phyloP scores from a whole-genome alignment of 164 flowering plant species.

The Kingdonia uniflora region DNA sequence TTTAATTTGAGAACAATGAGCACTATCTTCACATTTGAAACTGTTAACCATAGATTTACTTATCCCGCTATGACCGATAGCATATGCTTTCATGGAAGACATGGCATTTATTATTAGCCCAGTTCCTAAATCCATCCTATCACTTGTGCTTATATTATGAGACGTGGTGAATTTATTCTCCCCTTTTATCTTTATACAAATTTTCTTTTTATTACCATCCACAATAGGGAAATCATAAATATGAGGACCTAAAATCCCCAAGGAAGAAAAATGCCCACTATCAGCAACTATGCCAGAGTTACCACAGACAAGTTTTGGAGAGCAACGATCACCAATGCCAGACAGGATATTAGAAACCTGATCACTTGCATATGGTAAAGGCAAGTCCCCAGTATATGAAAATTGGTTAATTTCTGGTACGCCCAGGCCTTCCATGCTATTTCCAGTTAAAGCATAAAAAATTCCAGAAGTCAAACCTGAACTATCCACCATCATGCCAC shows the following conservation, averaged over 20 bases:
- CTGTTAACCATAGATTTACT: slow-evolving; percentile 5
- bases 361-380: slow-evolving; percentile 11
- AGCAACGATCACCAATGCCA: slow-evolving; percentile 10
- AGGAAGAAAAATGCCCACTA: slow-evolving; percentile 7
- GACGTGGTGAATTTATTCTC: slow-evolving; percentile 12
- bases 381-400: slow-evolving; percentile 9
- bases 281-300: slow-evolving; percentile 3
- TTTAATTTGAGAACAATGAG: slow-evolving; percentile 9
- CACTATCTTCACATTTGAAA: slow-evolving; percentile 13
- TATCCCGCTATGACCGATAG: slow-evolving; percentile 12
- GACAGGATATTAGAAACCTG: slow-evolving; percentile 15
- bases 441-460: slow-evolving; percentile 7
- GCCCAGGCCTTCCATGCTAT: slow-evolving; percentile 13
- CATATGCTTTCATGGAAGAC: slow-evolving; percentile 1
- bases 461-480: slow-evolving; percentile 3
- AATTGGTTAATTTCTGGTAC: slow-evolving; percentile 12
- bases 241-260: slow-evolving; percentile 3
- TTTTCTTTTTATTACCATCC: slow-evolving; percentile 5
- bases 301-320: slow-evolving; percentile 10
- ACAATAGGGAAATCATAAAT: slow-evolving; percentile 9
- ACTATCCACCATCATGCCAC: slow-evolving; percentile 5
- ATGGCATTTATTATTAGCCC: slow-evolving; percentile 9
- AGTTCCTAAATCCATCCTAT: not conserved
- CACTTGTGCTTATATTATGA: slow-evolving; percentile 10
- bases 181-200: slow-evolving; percentile 12